These are phyloP conservation scores for Echinochloa phyllopogon DNA, from an alignment of 176 grass and related monocot species.

Conservation along the genomic window DNA sequence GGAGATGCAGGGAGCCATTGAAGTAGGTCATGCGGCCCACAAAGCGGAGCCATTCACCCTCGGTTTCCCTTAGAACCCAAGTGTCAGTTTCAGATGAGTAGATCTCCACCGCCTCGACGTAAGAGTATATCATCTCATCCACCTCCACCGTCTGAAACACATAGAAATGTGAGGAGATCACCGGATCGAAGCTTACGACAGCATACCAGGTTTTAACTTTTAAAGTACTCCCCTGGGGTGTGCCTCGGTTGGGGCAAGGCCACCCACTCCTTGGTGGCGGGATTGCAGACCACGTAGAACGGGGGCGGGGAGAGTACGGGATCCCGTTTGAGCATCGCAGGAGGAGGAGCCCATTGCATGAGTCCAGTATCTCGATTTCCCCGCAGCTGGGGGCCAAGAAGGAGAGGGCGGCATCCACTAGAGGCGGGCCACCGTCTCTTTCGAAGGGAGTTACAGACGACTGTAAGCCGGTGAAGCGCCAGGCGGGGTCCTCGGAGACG, in stretches of 20 bases:
- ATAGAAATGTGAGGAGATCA: not conserved
- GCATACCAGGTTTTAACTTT: not conserved
- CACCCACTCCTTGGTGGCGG: not conserved
- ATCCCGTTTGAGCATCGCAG: not conserved
- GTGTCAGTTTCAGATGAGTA: not conserved
- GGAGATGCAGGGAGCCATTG: not conserved
- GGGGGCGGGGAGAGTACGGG: not conserved
- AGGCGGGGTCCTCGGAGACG: not conserved
- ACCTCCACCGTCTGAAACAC: not conserved
- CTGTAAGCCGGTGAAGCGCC: not conserved
- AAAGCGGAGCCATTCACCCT: not conserved
- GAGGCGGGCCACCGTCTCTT: not conserved
- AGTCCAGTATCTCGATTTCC: not conserved
- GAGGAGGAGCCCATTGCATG: conserved; percentile 1
- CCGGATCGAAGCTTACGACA: not conserved
- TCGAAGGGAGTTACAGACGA: not conserved
- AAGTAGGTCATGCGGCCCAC: not conserved
- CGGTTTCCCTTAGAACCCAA: not conserved
- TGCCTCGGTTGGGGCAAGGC: not conserved
- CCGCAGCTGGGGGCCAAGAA: not conserved
- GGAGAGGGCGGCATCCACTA: not conserved
- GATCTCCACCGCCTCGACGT: not conserved
- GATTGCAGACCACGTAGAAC: conserved; percentile 2
- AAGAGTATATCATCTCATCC: rapidly evolving
- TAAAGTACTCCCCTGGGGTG: not conserved